Percentiles rank a stretch among this genome's conserved stretches.
phyloP scores from a whole-genome alignment of 495 filamentous ascomycete genomes.

The Aspergillus steynii region DNA sequence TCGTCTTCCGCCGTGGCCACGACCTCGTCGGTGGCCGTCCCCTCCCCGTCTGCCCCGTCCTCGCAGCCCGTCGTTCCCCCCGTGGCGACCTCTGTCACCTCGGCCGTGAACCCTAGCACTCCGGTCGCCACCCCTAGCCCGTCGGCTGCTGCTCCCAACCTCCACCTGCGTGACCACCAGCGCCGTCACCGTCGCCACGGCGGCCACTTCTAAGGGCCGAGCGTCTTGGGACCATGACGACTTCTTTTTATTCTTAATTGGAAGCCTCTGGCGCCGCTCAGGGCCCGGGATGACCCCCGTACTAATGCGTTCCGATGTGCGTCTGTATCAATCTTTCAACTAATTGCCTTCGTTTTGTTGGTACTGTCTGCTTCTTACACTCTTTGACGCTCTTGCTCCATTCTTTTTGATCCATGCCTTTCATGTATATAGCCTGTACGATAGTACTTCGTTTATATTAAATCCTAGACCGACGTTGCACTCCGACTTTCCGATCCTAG shows the following conservation, averaged over 20 bases:
- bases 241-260: background rate
- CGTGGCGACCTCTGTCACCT: background rate
- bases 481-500: background rate
- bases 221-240: too few species aligned
- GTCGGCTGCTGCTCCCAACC: background rate
- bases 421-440: background rate
- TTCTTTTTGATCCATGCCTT: background rate
- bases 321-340: background rate
- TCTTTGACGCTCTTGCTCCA: background rate
- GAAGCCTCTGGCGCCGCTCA: background rate
- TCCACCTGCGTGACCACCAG: background rate
- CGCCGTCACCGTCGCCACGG: background rate
- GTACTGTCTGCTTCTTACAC: constrained; percentile 1
- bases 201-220: background rate
- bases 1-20: background rate
- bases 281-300: background rate
- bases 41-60: too few species aligned
- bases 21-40: background rate
- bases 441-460: background rate
- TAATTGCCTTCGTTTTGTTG: background rate
- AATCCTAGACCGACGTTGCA: background rate
- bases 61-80: background rate
- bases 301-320: background rate
- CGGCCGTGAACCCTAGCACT: background rate
- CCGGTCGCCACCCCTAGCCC: background rate